phyloP scores from a whole-genome alignment of 2,329 filamentous ascomycete genomes.

The Grosmannia huntii region DNA sequence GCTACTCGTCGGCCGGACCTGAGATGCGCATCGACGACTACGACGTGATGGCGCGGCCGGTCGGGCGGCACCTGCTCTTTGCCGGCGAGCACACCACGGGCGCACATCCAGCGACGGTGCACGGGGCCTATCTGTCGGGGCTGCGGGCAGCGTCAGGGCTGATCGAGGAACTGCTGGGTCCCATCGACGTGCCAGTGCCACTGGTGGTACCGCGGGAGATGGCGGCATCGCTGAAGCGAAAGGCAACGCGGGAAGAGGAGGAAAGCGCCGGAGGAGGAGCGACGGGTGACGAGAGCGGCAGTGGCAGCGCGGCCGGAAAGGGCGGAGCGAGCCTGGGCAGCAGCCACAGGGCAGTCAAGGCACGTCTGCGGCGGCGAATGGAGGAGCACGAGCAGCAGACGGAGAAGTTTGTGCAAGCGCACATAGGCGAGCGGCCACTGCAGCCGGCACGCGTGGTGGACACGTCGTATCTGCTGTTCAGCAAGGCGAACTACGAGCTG shows the following conservation, averaged over 20 bases:
- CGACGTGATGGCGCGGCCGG: conserved; percentile 70
- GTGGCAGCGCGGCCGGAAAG: conserved; percentile 17
- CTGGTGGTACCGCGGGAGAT: conserved; percentile 54
- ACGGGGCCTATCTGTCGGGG: conserved; percentile 90
- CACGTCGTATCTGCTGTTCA: conserved; percentile 84
- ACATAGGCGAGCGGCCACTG: conserved; percentile 62
- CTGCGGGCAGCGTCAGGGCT: conserved; percentile 81
- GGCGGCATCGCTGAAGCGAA: conserved; percentile 39
- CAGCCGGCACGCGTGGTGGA: conserved; percentile 61
- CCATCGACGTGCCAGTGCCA: conserved; percentile 63
- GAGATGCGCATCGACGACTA: conserved; percentile 79
- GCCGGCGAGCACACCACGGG: conserved; percentile 94
- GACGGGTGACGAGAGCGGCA: conserved; percentile 3
- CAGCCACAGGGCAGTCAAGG: conserved; percentile 15
- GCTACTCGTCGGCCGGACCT: conserved; percentile 87
- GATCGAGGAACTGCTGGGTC: conserved; percentile 65
- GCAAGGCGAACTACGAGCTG: conserved; percentile 60
- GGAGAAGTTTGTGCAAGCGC: conserved; percentile 35
- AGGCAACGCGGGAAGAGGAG: conserved; percentile 18
- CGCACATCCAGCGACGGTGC: conserved; percentile 91
- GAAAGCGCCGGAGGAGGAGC: neutral
- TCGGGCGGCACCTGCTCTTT: conserved; percentile 76
- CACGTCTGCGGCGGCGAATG: conserved; percentile 31
- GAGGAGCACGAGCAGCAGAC: conserved; percentile 45
- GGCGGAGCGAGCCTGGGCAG: conserved; percentile 20